Base-by-base conservation (phyloP, 2,329 filamentous ascomycete genomes). In the Reticulascus tulasneorum region DNA sequence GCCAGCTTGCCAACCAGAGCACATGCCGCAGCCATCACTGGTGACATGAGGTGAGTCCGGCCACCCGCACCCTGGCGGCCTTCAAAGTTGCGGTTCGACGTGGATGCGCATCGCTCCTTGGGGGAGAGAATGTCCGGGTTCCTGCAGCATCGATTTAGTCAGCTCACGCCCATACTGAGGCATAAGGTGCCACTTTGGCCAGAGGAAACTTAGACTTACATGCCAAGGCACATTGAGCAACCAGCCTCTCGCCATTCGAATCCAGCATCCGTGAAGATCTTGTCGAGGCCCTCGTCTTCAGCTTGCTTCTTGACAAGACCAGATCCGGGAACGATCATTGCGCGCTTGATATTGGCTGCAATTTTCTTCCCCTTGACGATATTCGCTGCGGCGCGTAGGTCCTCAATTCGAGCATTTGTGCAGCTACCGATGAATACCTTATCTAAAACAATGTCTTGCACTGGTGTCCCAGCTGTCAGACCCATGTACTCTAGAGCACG, bases 231-330 rank as follows among this genome's bases (percentile, higher is more conserved):
- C 93, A 98, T 98, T 45, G 87, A 94, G 77, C 93, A 98, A 32
- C 93, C 93, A 48, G 93, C 93, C 69, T 98, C 93, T 58, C 93
- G 81, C 91, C 91, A 97, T 62, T 97, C 91, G 49, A 97, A 97
- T 7, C 93, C 93, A 31, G 93, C 90, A 44, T 94, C 87, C 8
- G 69, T 56, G 64, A 98, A 97, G 56, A 96, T 85, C 70, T 89
- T 87, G 66, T 97, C 87, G 5, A 98, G 79, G 35, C 91, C 91
- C 64, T 97, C 93, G 3, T 77, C 70, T 65, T 98, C 91, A 6
- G 93, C 93, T 62, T 89, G 85, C 42, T 82, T 79, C 73, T 96
- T 97, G 52, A 98, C 85, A 7, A 97, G 77, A 48, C 93, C 93
- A 35, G 91, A 97, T 6, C 93, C 93, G 30, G 93, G 93, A 6